Evolutionary conservation across 2,329 filamentous ascomycete species (phyloP).

Genomic region (Cladosporium sp.): DNA sequence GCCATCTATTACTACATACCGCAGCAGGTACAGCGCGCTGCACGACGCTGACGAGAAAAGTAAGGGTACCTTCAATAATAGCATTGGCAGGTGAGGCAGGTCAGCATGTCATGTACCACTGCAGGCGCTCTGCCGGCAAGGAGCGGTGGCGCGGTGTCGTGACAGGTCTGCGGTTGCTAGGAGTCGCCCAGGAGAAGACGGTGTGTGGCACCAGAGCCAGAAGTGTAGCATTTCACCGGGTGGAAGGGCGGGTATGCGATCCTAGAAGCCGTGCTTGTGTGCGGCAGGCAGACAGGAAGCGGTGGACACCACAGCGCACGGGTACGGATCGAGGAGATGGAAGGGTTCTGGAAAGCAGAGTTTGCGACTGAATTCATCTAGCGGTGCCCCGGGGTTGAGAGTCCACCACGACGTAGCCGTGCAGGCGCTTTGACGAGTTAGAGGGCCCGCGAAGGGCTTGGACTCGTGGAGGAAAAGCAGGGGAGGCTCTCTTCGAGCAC

Average conservation of each 20-base stretch:
- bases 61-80: not conserved
- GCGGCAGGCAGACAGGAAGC: constrained; percentile 10
- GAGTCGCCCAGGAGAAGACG: constrained; percentile 15
- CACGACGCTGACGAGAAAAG: constrained; percentile 14
- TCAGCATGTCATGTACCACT: constrained; percentile 20
- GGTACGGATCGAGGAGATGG: not conserved
- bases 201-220: constrained; percentile 13
- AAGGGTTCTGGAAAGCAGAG: constrained; percentile 14
- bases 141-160: constrained; percentile 16
- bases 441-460: too few relatives aligned
- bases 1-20: not conserved
- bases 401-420: constrained; percentile 13
- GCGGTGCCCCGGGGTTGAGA: constrained; percentile 1
- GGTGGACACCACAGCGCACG: constrained; percentile 1
- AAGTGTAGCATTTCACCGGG: constrained; percentile 11
- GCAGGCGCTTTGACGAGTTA: constrained; percentile 6
- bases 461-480: not conserved
- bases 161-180: constrained; percentile 9
- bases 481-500: not conserved
- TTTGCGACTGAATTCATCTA: constrained; percentile 2
- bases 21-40: constrained; percentile 7
- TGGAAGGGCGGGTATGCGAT: constrained; percentile 14
- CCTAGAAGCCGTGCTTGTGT: constrained; percentile 16
- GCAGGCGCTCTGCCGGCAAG: constrained; percentile 6
- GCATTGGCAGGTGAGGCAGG: constrained; percentile 4